phyloP scores from a whole-genome alignment of 202 grass and related monocot genomes.

The Sporobolus alterniflorus region DNA sequence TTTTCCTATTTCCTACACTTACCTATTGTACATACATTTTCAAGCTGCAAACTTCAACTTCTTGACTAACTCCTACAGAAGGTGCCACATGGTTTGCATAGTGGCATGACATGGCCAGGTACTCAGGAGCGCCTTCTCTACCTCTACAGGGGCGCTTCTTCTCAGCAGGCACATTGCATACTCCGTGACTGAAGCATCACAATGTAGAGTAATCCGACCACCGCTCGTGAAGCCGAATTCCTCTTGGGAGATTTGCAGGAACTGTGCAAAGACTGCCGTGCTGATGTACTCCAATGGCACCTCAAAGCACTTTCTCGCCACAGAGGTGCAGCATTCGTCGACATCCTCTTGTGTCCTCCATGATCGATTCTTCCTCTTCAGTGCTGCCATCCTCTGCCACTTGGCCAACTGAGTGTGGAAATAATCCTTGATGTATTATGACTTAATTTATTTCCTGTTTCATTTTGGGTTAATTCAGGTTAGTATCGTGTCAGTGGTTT shows the following conservation, averaged over 20 bases:
- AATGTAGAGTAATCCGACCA: constrained; percentile 48
- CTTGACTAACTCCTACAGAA: neutral
- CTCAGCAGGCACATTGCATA: constrained; percentile 39
- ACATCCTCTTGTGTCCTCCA: neutral
- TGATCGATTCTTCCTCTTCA: constrained; percentile 33
- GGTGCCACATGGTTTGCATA: neutral
- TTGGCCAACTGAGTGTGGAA: constrained; percentile 37
- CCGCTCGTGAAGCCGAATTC: constrained; percentile 46
- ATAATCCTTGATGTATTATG: no score
- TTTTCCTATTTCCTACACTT: neutral
- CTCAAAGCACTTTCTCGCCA: constrained; percentile 53
- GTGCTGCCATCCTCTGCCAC: constrained; percentile 46
- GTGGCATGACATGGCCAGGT: neutral
- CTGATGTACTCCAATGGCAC: constrained; percentile 43
- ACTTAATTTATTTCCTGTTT: no score
- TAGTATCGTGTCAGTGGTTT: no score
- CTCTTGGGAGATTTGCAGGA: constrained; percentile 50
- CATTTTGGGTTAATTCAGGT: no score
- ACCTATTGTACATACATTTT: constrained; percentile 13
- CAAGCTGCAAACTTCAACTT: constrained; percentile 9
- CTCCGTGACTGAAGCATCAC: constrained; percentile 43
- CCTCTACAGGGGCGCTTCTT: constrained; percentile 13
- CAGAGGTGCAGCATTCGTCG: neutral
- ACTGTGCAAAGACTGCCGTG: constrained; percentile 32
- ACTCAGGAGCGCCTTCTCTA: no score